Conservation (phyloP, 2,329 filamentous ascomycete species). For the Penicillium decumbens region DNA sequence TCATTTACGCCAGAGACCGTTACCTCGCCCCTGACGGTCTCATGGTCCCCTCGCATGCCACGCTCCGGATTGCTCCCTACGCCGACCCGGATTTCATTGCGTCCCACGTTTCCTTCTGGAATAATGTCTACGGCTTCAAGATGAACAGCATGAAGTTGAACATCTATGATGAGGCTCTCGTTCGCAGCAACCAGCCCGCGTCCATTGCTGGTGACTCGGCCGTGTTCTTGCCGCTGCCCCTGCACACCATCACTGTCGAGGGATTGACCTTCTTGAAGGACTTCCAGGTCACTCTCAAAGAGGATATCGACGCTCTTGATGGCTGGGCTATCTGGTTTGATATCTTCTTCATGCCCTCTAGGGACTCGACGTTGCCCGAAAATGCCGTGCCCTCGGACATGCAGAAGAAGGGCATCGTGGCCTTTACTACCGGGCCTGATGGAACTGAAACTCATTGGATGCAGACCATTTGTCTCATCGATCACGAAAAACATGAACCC, state of each 20-base stretch:
- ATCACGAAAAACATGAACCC: constrained; percentile 50
- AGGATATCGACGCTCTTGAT: constrained; percentile 67
- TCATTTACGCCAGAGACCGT: constrained; percentile 79
- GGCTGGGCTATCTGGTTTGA: constrained; percentile 93
- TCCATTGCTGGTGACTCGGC: constrained; percentile 52
- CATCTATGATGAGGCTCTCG: constrained; percentile 75
- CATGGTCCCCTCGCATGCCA: constrained; percentile 80
- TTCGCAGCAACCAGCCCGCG: constrained; percentile 62
- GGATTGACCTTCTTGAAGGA: constrained; percentile 71
- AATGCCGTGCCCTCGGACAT: constrained; percentile 58
- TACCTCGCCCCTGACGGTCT: constrained; percentile 77
- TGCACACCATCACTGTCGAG: constrained; percentile 65
- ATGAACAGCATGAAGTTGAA: constrained; percentile 85
- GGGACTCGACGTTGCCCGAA: constrained; percentile 47
- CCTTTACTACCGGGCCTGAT: constrained; percentile 81
- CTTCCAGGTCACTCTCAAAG: constrained; percentile 59
- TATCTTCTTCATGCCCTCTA: constrained; percentile 73
- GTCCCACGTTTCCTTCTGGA: constrained; percentile 80
- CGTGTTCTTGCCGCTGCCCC: constrained; percentile 69
- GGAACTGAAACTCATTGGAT: constrained; percentile 83
- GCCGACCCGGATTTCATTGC: constrained; percentile 71
- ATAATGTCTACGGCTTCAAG: constrained; percentile 88
- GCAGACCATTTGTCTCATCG: constrained; percentile 70
- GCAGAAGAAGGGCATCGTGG: constrained; percentile 60
- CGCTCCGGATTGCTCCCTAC: constrained; percentile 75